These are phyloP conservation scores for Cercospora brassicicola DNA, from an alignment of 2,329 filamentous ascomycete genomes.

Conservation along the genomic window DNA sequence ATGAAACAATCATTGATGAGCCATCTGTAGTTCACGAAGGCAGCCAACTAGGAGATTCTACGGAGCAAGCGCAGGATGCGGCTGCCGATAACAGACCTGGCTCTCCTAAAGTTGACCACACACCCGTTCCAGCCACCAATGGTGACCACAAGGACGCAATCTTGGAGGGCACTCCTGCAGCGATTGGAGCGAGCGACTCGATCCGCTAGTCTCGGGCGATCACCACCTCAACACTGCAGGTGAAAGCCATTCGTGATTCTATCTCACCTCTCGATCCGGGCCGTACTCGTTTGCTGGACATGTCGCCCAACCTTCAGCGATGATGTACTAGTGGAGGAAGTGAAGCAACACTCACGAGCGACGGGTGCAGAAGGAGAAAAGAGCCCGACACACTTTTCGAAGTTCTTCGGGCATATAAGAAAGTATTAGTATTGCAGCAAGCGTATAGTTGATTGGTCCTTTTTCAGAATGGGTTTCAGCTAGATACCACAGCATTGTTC, in stretches of 20 bases:
- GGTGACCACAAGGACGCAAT: slow-evolving; percentile 11
- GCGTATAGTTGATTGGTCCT: slow-evolving; percentile 1
- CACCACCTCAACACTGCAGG: background rate
- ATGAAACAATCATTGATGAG: slow-evolving; percentile 14
- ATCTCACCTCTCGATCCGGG: slow-evolving; percentile 11
- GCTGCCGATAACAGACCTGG: slow-evolving; percentile 6
- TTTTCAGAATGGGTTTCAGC: slow-evolving; percentile 1
- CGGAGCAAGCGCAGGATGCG: background rate
- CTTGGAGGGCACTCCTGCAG: slow-evolving; percentile 14
- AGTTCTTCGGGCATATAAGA: background rate
- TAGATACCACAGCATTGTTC: slow-evolving; percentile 8
- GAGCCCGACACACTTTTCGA: background rate
- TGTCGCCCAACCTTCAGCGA: background rate
- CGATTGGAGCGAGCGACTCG: slow-evolving; percentile 3
- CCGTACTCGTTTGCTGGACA: slow-evolving; percentile 1
- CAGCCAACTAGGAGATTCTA: slow-evolving; percentile 5
- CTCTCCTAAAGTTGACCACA: slow-evolving; percentile 5
- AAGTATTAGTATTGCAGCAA: slow-evolving; percentile 4
- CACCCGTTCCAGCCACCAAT: slow-evolving; percentile 1
- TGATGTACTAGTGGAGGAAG: background rate
- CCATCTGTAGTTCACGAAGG: slow-evolving; percentile 16
- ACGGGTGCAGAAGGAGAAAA: background rate
- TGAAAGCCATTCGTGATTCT: slow-evolving; percentile 6
- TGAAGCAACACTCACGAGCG: background rate
- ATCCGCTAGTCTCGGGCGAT: slow-evolving; percentile 14